A percentile compares a stretch with the other conserved stretches of the same genome.
Conservation (phyloP, 805 yeast species). For the Candida michaelii region DNA sequence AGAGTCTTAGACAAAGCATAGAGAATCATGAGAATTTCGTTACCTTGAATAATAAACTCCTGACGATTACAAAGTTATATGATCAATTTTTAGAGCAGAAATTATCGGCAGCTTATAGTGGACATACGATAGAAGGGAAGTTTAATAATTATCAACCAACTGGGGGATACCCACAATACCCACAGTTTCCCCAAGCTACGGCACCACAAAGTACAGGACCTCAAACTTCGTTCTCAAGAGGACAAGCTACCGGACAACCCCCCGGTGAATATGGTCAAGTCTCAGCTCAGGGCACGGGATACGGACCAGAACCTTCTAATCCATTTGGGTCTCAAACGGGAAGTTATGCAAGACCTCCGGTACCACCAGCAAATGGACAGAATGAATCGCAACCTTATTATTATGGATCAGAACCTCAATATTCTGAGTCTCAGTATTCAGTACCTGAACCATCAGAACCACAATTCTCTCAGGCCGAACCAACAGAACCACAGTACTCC, state of each 20-base stretch:
- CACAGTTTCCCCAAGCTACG: no score
- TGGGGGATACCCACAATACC: background rate
- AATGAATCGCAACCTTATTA: background rate
- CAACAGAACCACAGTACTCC: no score
- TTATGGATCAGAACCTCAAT: conserved; percentile 1
- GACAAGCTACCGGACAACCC: background rate
- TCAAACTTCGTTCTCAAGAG: background rate
- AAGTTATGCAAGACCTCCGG: background rate
- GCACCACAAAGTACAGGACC: background rate
- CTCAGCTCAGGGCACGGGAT: background rate
- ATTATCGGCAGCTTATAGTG: conserved; percentile 36
- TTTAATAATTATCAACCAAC: conserved; percentile 1
- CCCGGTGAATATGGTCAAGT: background rate
- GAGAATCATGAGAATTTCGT: conserved; percentile 64
- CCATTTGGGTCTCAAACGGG: conserved; percentile 1
- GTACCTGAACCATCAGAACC: background rate
- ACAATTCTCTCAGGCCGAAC: background rate
- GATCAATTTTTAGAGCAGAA: conserved; percentile 68
- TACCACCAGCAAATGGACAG: background rate
- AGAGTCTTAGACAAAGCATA: conserved; percentile 55
- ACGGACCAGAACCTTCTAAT: background rate
- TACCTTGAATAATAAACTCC: conserved; percentile 75
- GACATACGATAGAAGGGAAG: conserved; percentile 17
- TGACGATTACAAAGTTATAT: conserved; percentile 72
- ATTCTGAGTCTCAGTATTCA: conserved; percentile 2